Evolutionary conservation across 176 grass and related monocot genomes (phyloP), one percentile per base, ranked within the genome.

Genomic region (Cymbopogon citratus): DNA sequence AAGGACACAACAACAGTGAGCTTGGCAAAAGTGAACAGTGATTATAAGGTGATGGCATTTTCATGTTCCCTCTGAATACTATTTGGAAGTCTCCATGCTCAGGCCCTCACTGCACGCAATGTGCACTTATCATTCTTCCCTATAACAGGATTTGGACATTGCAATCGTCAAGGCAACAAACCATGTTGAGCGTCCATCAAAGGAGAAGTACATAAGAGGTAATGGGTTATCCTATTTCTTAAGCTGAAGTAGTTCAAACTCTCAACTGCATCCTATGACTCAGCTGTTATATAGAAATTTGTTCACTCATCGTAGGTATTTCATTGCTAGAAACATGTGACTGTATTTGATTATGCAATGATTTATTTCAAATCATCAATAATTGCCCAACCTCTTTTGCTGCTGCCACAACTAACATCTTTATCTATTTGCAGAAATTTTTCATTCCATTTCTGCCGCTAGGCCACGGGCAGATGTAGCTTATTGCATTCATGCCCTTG

Each of bases 401-500:
- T 33, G 51, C 14, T 44, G 3, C 11, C 56, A 74, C 49, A 39
- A 48, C 5, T 12, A 15, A 27, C 61, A 29, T 6, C 6, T 69
- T 60, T 84, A 67, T 69, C 76, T 75, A 76, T 81, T 87, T 93
- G 84, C 89, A 99, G 97, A 94, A 63, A 99, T 96, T 69, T 99
- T 99, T 75, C 83, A 87, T 52, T 92, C 93, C 80, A 96, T 99
- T 88, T 99, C 97, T 85, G 91, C 97, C 81, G 70, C 97, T 88
- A 96, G 97, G 83, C 97, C 97, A 12, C 71, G 97, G 40, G 97
- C 97, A 83, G 97, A 99, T 81, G 97, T 99, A 75, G 97, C 93
- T 78, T 99, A 99, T 71, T 99, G 93, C 84, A 99, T 99, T 86
- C 97, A 99, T 84, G 97, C 97, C 78, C 97, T 99, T 80, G 91